Evolutionary conservation across 805 yeast genomes (phyloP), one percentile per base, ranked within the genome.

Genomic region (Candida glaebosa): DNA sequence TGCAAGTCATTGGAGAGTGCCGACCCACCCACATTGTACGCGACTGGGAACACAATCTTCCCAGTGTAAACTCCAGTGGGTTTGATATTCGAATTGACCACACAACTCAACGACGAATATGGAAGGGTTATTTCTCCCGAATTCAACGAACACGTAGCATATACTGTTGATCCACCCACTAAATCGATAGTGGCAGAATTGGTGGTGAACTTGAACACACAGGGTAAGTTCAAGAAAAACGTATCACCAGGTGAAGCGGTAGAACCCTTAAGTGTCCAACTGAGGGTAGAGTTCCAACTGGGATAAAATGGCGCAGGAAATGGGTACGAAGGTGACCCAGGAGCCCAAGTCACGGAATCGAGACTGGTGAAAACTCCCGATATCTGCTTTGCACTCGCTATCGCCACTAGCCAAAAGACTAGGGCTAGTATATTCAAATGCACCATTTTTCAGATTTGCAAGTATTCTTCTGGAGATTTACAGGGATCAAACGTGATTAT

Each of bases 121-220:
- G 32, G 20, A 12, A 40, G 22, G n/a, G 34, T 8, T 9, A 36
- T n/a, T 14, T 38, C 43, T 5, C 46, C 50, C n/a, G 42, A 35
- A 18, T 18, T 30, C 9, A 43, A 34, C 6, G 8, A 20, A 47
- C 57, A 53, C 3, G 47, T 47, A 17, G 58, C 57, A 30, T 42
- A 3, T 54, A 35, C 32, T 8, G 31, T 37, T 2, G 39, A 34
- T 7, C 50, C 49, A 8, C 42, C 56, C 12, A 8, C 28, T 17
- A 54, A 47, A 18, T 38, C 37, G 6, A 60, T 36, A 3, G 48
- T 19, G 15, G 44, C 3, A 12, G 41, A 19, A 6, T 45, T 28
- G 9, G 51, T 37, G 5, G 59, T 54, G 42, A 58, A 54, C 37
- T 56, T 56, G 41, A 47, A 61, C 9, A 53, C 62, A 45, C 61